Conservation (phyloP, 1,284 basidiomycete genomes). For the Pseudozyma pruni region DNA sequence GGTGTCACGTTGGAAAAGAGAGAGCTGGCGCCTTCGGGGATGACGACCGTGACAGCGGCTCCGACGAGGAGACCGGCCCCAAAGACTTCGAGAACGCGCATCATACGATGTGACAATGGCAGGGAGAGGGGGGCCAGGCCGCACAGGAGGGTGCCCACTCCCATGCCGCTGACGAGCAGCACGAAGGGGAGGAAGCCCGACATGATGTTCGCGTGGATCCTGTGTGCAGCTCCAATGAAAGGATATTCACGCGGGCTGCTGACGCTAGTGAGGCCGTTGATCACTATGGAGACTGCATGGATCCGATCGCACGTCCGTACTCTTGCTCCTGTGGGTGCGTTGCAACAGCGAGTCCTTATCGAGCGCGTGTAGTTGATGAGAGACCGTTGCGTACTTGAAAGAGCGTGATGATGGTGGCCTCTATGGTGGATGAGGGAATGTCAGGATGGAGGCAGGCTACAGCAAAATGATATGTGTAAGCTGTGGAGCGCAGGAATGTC, state of each 20-base stretch:
- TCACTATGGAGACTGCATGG: slow-evolving; percentile 14
- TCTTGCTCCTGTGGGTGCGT: too few relatives aligned
- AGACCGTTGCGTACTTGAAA: background rate
- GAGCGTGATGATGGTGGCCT: background rate
- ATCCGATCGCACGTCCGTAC: background rate
- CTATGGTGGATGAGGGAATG: background rate
- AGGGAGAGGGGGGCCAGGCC: slow-evolving; percentile 59
- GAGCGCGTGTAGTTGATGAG: too few relatives aligned
- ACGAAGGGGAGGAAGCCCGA: slow-evolving; percentile 33
- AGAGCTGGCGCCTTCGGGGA: slow-evolving; percentile 59
- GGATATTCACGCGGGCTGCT: background rate
- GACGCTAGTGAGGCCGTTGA: slow-evolving; percentile 1
- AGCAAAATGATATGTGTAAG: too few relatives aligned
- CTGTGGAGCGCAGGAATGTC: too few relatives aligned
- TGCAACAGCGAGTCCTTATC: too few relatives aligned
- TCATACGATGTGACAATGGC: slow-evolving; percentile 49
- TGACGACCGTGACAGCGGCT: slow-evolving; percentile 63
- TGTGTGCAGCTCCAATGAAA: too few relatives aligned
- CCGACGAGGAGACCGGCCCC: slow-evolving; percentile 65
- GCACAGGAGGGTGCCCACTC: slow-evolving; percentile 56
- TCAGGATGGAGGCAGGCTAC: too few relatives aligned
- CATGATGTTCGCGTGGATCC: slow-evolving; percentile 25
- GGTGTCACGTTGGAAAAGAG: slow-evolving; percentile 34
- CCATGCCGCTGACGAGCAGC: slow-evolving; percentile 49
- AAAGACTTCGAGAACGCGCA: slow-evolving; percentile 62